A percentile compares a stretch with the other conserved stretches of the same genome.
phyloP scores from a whole-genome alignment of 805 yeast species.

The Candida fluviatilis region DNA sequence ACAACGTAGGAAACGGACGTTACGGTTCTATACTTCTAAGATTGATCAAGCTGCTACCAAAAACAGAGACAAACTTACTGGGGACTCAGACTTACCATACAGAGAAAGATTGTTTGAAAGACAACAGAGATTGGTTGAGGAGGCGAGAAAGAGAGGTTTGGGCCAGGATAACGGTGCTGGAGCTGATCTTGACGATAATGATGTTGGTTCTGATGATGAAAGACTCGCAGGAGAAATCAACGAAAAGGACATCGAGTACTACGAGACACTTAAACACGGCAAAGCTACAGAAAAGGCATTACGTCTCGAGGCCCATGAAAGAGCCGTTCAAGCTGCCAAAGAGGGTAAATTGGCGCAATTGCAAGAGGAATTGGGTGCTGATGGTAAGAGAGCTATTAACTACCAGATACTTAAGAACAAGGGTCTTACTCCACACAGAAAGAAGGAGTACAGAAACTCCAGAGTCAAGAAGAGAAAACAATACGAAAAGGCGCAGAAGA shows the following conservation, averaged over 20 bases:
- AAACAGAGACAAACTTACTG: conserved; percentile 46
- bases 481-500: conserved; percentile 92
- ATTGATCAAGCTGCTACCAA: conserved; percentile 80
- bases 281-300: conserved; percentile 47
- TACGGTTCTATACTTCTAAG: conserved; percentile 95
- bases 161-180: conserved; percentile 44
- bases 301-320: conserved; percentile 60
- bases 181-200: conserved; percentile 52
- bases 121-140: conserved; percentile 80
- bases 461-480: conserved; percentile 98
- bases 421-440: conserved; percentile 90
- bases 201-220: conserved; percentile 46
- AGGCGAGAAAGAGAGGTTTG: conserved; percentile 80
- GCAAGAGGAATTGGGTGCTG: conserved; percentile 60
- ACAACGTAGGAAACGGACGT: conserved; percentile 68
- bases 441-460: conserved; percentile 91
- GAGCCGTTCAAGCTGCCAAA: conserved; percentile 73
- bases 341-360: conserved; percentile 80
- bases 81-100: conserved; percentile 91
- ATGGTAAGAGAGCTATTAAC: conserved; percentile 91
- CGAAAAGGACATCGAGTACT: conserved; percentile 53
- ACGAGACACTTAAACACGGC: conserved; percentile 47
- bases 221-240: conserved; percentile 38
- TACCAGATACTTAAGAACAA: conserved; percentile 94
- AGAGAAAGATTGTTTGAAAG: conserved; percentile 87